Evolutionary conservation across 176 grass and related monocot genomes (phyloP).

Genomic region (Zea luxurians): DNA sequence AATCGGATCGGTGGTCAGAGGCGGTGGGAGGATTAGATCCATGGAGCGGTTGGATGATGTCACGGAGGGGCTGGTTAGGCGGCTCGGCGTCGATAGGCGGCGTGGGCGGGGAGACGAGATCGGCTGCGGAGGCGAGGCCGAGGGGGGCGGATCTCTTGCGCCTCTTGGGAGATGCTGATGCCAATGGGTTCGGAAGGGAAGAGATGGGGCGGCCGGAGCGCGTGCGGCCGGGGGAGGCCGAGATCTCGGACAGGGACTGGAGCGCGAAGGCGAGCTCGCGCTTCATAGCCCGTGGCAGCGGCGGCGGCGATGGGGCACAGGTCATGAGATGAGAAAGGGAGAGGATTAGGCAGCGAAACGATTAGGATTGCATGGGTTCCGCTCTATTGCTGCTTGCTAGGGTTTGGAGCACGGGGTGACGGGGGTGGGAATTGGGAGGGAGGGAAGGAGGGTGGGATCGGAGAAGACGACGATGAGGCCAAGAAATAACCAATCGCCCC

Average conservation of each 20-base stretch:
- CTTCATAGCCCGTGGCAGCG: conserved; percentile 51
- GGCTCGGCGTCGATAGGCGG: conserved; percentile 47
- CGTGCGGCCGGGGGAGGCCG: conserved; percentile 50
- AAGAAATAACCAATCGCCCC: not conserved
- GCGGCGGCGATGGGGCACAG: conserved; percentile 13
- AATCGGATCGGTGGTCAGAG: not conserved
- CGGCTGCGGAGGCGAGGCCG: not conserved
- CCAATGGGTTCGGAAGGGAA: not conserved
- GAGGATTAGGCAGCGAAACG: not conserved
- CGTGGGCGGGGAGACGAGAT: conserved; percentile 44
- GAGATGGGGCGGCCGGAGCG: conserved; percentile 48
- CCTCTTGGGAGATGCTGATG: conserved; percentile 36
- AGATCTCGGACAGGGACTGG: conserved; percentile 42
- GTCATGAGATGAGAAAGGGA: conserved; percentile 21
- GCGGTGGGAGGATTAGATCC: conserved; percentile 10
- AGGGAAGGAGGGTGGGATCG: not conserved
- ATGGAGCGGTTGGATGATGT: not conserved
- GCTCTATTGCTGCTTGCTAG: conserved; percentile 2
- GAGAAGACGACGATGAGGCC: not conserved
- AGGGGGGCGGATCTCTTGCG: conserved; percentile 42
- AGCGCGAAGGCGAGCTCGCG: conserved; percentile 66
- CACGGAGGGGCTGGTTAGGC: conserved; percentile 24
- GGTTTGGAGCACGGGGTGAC: conserved; percentile 15
- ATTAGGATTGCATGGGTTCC: not conserved
- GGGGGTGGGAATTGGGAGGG: not conserved